Evolutionary conservation across 2,329 filamentous ascomycete genomes (phyloP).

Genomic region (Beauveria caledonica): DNA sequence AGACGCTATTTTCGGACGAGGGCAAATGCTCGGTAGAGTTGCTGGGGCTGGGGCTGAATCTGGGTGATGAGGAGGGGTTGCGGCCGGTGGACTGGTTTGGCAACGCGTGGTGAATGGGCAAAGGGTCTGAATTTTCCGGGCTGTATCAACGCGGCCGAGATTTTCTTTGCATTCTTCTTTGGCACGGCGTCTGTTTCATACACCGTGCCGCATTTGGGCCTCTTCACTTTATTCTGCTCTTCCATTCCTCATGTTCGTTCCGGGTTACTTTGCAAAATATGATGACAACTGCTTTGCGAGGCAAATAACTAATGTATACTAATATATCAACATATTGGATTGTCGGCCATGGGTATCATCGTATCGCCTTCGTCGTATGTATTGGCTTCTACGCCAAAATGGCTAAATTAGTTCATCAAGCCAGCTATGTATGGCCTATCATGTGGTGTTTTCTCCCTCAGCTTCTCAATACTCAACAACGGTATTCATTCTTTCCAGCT

Average conservation of each 20-base stretch:
- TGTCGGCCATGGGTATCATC: slow-evolving; percentile 9
- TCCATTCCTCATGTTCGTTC: too few species aligned
- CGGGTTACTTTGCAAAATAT: background rate
- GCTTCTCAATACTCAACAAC: too few species aligned
- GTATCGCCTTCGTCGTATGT: background rate
- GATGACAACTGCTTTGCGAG: background rate
- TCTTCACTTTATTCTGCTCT: too few species aligned
- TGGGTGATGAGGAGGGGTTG: background rate
- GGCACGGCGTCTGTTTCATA: too few species aligned
- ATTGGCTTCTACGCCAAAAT: background rate
- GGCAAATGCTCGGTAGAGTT: background rate
- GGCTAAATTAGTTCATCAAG: background rate
- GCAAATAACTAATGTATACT: background rate
- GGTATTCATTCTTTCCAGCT: background rate
- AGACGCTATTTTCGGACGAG: background rate
- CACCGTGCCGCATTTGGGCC: too few species aligned
- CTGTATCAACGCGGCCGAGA: too few species aligned
- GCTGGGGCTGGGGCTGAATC: background rate
- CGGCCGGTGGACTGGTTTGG: background rate
- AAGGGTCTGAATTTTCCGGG: background rate
- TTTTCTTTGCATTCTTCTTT: too few species aligned
- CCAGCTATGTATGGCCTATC: background rate
- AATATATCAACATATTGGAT: background rate
- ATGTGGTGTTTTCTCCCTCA: too few species aligned
- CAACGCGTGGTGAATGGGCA: background rate